Base-by-base conservation (phyloP, 352 stramenopile species). In the Globisporangium rhizosaccharum region DNA sequence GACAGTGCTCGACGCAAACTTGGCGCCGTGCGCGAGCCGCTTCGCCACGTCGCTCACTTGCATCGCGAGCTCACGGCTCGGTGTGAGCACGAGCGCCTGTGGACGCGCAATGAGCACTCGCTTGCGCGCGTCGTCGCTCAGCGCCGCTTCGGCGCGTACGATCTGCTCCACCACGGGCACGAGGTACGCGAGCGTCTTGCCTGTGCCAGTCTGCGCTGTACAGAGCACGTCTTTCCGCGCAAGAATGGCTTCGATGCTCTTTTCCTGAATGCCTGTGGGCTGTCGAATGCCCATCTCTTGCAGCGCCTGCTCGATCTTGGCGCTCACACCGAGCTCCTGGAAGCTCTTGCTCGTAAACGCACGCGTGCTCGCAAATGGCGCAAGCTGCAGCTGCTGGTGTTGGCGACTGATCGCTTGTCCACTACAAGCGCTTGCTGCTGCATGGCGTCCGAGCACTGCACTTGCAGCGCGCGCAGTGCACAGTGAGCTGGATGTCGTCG, bases 31-130 rank as follows among this genome's bases (percentile, higher is more conserved):
- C 1, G 85, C 70, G 20, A 91, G 64, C 23, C 76, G 66, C 56
- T 89, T 88, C 30, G 82, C 80, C 14, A 92, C 81, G 6, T 76
- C 69, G 25, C 68, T 75, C 30, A 92, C 79, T 53, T 92, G 82
- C 45, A 84, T 55, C 12, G 79, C 80, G 8, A 90, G 54, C 63
- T 92, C 82, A 9, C 82, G 74, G 65, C 82, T 92, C 2, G 82
- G 82, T 51, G 87, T 66, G 50, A 88, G 54, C 2, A 90, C 61
- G 4, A 90, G 62, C 10, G 70, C 78, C n/a, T 75, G 68, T 8
- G 80, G 80, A 14, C 80, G 72, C 9, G 65, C 60, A 11, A 70
- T 30, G 2, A 76, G 52, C 2, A 72, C 57, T 37, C 60, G 70
- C 42, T 57, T 42, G 9, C 51, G 50, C 3, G 69, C 63, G 17